Evolutionary conservation across 805 yeast species (phyloP), one percentile per base, ranked within the genome.

Genomic region (Lachancea fermentati): DNA sequence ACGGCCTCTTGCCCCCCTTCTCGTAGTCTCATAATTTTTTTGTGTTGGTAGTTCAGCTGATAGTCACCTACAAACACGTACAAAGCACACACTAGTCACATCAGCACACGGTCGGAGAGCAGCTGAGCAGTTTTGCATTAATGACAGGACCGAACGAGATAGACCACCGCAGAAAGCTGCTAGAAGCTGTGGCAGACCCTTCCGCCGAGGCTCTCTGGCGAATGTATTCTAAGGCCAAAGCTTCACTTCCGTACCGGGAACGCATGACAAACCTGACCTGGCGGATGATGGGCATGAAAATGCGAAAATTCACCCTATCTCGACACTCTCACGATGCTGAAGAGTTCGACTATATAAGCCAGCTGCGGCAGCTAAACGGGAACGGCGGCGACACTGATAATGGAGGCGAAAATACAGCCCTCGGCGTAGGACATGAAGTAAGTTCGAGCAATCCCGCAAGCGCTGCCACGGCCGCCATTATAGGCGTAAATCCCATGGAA

Each of bases 211-310:
- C 78, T 4, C 62, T 86, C 16, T 88, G 95, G 95, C 78, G 78
- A 54, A 75, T 88, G 81, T 88, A 88, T 62, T 70, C 81, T 37
- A 75, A 74, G 48, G 94, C 95, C 12, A 78, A 76, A 48, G 79
- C 85, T 8, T 71, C 81, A 9, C 63, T 88, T 30, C 95, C 95
- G 1, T 79, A 85, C 58, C 73, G 75, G 41, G 73, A 77, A 19
- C 67, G 96, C 37, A 82, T 88, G 79, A 86, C 84, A 54, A 88
- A 88, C 57, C 62, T 87, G 40, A 79, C 94, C 7, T 87, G 96
- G 96, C 67, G 96, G 44, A 73, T 87, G 77, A 81, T 87, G 89
- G 76, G 72, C 32, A 66, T 81, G 49, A 37, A 49, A 19, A 71
- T 57, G 47, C 44, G 26, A 22, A 22, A 22, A 7, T 22, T 22